Evolutionary conservation across 768 basidiomycete species (phyloP), one percentile per base, ranked within the genome.

Genomic region (Punctularia strigosozonata): DNA sequence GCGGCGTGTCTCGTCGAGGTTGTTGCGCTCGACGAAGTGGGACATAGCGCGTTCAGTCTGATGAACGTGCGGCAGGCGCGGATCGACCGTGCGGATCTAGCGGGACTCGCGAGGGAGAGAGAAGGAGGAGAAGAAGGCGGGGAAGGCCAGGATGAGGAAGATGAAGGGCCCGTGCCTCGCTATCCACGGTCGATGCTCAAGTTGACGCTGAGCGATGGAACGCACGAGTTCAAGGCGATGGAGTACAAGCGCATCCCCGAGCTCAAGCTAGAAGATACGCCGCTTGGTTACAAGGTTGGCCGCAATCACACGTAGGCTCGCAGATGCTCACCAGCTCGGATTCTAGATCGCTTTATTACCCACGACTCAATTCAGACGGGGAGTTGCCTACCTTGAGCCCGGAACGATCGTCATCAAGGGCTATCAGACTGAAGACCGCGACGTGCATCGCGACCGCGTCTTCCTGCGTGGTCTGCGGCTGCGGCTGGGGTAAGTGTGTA

Each of bases 101-200:
- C 59, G 6, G 65, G 63, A 7, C 58, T 51, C 37, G 65, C 28
- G 60, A 58, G 12, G 58, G 58, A 60, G 63, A 18, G 67, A 66
- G 8, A 68, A 66, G 12, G 69, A 70, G 21, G 64, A 13, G 10
- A 34, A 19, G 33, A 63, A 26, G 72, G 66, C 25, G 74, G 65
- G 1, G 75, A 75, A 43, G 61, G 66, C 24, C 62, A 73, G 31
- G 78, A 75, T 28, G 62, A 73, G 2, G 73, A 72, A 38, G 79
- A 75, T 7, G 80, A 79, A 54, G 84, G 80, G 0, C 80, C 80
- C 1, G 68, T 89, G 37, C 89, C 88, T 3, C 78, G 70, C 40
- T 97, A 89, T 56, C 77, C 88, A 3, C 62, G 88, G 38, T 72
- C 77, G 22, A 89, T 87, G 77, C 64, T 95, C 40, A 69, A 61